Conservation (phyloP, 805 yeast genomes). For the Pachysolen tannophilus region DNA sequence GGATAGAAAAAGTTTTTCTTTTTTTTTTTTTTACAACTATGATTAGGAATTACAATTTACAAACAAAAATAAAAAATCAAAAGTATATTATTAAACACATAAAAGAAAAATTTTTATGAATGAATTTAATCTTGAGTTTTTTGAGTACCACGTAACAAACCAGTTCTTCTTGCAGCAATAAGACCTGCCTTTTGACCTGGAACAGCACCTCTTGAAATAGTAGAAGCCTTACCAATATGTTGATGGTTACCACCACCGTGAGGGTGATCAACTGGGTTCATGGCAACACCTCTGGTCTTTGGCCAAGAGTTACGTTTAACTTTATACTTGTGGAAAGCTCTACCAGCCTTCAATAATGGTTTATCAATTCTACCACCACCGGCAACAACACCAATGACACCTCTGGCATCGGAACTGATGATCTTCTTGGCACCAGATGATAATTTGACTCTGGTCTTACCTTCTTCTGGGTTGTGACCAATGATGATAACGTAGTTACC, state of each 20-base stretch:
- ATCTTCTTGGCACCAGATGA: conserved; percentile 99
- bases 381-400: conserved; percentile 99
- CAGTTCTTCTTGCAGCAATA: conserved; percentile 99
- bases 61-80: too few species aligned
- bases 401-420: conserved; percentile 93
- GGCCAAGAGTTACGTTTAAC: conserved; percentile 99
- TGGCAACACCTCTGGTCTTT: conserved; percentile 99
- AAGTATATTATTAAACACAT: too few species aligned
- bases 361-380: conserved; percentile 99
- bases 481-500: conserved; percentile 99
- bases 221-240: conserved; percentile 99
- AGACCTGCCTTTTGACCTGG: conserved; percentile 99
- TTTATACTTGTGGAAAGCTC: conserved; percentile 99
- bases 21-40: too few species aligned
- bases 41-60: too few species aligned
- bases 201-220: conserved; percentile 98
- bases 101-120: too few species aligned
- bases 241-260: conserved; percentile 99
- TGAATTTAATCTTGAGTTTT: conserved; percentile 33
- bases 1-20: too few species aligned
- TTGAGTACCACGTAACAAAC: conserved; percentile 99
- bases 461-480: conserved; percentile 99
- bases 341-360: conserved; percentile 99
- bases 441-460: conserved; percentile 98
- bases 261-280: conserved; percentile 99